These are phyloP conservation scores for Erodium trifolium DNA, from an alignment of 441 rosid genomes.

Conservation along the genomic window DNA sequence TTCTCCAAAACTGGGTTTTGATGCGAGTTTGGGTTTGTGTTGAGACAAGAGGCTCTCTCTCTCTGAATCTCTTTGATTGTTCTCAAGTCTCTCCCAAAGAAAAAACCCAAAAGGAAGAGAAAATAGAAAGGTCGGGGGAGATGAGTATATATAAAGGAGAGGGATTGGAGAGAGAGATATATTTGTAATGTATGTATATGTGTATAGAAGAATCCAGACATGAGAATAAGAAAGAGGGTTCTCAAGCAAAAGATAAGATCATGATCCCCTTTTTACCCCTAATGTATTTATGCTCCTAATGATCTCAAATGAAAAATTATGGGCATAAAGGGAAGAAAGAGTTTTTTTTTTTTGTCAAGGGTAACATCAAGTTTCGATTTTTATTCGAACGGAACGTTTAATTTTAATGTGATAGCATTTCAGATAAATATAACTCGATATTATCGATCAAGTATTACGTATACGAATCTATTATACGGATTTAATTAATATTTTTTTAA, in stretches of 20 bases:
- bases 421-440: no score
- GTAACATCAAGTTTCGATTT: no score
- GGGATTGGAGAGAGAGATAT: slow-evolving; percentile 18
- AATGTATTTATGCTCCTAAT: neutral
- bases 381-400: no score
- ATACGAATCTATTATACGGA: no score
- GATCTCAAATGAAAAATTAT: no score
- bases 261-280: slow-evolving; percentile 7
- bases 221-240: neutral
- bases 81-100: slow-evolving; percentile 12
- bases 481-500: no score
- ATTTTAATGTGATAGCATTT: no score
- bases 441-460: no score
- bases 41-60: slow-evolving; percentile 9
- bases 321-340: no score
- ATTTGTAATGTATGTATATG: slow-evolving; percentile 3
- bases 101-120: slow-evolving; percentile 26
- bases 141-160: slow-evolving; percentile 28
- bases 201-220: slow-evolving; percentile 26
- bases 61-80: slow-evolving; percentile 11
- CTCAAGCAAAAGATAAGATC: neutral
- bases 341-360: no score
- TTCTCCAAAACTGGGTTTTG: slow-evolving; percentile 1
- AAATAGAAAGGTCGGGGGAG: slow-evolving; percentile 5
- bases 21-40: neutral